Conservation (phyloP, 2,329 filamentous ascomycete species). For the Sarocladium oryzae region DNA sequence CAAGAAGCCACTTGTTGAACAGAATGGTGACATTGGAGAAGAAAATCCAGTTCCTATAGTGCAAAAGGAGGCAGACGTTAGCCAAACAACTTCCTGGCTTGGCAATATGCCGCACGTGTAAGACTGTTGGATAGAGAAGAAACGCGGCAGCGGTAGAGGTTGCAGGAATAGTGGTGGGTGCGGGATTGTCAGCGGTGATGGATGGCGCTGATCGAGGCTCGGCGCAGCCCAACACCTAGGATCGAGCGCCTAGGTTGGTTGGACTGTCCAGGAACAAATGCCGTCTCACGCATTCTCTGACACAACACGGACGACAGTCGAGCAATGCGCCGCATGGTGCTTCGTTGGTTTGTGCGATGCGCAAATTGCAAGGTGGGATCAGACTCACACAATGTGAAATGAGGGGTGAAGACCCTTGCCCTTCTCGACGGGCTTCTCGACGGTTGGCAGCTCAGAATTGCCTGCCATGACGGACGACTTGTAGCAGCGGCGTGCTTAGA, state of each 20-base stretch:
- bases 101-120: background rate
- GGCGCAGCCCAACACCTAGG: background rate
- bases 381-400: constrained; percentile 5
- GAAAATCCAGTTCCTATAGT: constrained; percentile 59
- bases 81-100: background rate
- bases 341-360: no score
- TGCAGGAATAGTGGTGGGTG: no score
- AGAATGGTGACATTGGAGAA: constrained; percentile 80
- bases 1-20: constrained; percentile 87
- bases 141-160: no score
- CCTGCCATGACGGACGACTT: background rate
- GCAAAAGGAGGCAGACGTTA: background rate
- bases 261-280: no score
- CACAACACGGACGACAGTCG: no score
- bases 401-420: constrained; percentile 1
- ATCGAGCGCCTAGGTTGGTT: background rate
- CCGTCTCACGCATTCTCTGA: no score
- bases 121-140: background rate
- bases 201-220: background rate
- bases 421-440: constrained; percentile 5
- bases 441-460: background rate
- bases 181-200: no score
- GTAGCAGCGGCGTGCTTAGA: background rate
- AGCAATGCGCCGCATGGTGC: no score
- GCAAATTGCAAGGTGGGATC: no score